phyloP scores from a whole-genome alignment of 768 basidiomycete species.

The Lentinula sp. region DNA sequence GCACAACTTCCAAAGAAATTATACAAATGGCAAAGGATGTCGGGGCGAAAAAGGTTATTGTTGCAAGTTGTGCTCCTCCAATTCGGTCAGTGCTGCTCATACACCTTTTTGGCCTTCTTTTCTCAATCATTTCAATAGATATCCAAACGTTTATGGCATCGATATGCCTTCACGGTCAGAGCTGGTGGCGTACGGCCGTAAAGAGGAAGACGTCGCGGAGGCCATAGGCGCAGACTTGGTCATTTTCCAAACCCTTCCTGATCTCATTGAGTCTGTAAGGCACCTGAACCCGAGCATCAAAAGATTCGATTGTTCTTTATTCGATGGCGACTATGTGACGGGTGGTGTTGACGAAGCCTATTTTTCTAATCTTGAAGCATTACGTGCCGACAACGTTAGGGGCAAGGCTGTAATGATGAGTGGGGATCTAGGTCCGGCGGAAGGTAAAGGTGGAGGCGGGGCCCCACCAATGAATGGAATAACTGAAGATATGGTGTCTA shows the following conservation, averaged over 20 bases:
- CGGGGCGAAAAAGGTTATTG: constrained; percentile 91
- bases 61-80: constrained; percentile 95
- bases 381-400: constrained; percentile 82
- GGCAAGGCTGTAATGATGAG: constrained; percentile 30
- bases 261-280: constrained; percentile 81
- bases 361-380: constrained; percentile 62
- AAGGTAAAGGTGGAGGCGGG: constrained; percentile 28
- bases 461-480: constrained; percentile 12
- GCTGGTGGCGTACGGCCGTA: constrained; percentile 81
- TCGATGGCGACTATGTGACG: constrained; percentile 95
- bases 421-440: constrained; percentile 25
- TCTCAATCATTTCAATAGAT: constrained; percentile 29
- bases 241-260: constrained; percentile 89
- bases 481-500: constrained; percentile 21
- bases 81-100: constrained; percentile 55
- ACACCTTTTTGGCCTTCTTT: background rate
- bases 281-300: constrained; percentile 75
- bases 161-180: constrained; percentile 98
- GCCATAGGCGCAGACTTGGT: constrained; percentile 93
- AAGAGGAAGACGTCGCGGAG: constrained; percentile 62
- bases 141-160: constrained; percentile 96
- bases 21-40: constrained; percentile 99
- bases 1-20: constrained; percentile 98
- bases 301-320: constrained; percentile 94
- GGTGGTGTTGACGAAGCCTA: constrained; percentile 87